A percentile compares a stretch with the other conserved stretches of the same genome.
Conservation (phyloP, 208 protist genomes). For the Leishmania major region DNA sequence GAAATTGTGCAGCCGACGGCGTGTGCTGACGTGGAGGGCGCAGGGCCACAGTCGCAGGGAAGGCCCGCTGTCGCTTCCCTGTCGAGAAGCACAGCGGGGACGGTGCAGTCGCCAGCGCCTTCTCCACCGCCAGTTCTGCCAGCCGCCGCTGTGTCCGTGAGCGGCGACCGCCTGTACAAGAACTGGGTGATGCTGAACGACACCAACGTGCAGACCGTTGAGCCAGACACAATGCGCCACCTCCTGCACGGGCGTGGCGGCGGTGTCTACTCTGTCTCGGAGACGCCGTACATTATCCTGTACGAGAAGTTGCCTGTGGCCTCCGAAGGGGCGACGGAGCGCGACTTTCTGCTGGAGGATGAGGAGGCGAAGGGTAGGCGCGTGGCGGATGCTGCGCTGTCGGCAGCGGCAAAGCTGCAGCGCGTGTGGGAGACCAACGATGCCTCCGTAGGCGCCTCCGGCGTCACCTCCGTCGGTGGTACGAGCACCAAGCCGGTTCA, state of each 20-base stretch:
- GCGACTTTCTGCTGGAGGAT: background rate
- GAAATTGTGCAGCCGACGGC: background rate
- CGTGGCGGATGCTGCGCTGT: background rate
- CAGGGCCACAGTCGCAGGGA: background rate
- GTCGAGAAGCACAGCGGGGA: background rate
- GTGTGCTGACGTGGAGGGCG: background rate
- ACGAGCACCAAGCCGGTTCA: background rate
- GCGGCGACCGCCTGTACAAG: slow-evolving; percentile 17
- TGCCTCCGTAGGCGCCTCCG: no score
- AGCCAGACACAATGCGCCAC: slow-evolving; percentile 23
- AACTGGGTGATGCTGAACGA: slow-evolving; percentile 73
- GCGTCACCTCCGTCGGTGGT: background rate
- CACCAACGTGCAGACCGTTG: slow-evolving; percentile 37
- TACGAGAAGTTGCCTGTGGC: slow-evolving; percentile 44
- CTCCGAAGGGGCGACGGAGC: background rate
- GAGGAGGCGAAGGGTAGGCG: background rate
- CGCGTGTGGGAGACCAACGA: background rate
- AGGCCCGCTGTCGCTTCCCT: background rate
- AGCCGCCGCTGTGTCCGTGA: slow-evolving; percentile 10
- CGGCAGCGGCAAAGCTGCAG: background rate
- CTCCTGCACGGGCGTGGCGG: slow-evolving; percentile 42
- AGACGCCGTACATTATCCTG: slow-evolving; percentile 67
- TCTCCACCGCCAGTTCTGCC: slow-evolving; percentile 1
- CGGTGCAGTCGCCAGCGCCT: slow-evolving; percentile 4
- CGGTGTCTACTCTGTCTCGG: slow-evolving; percentile 43